phyloP scores from a whole-genome alignment of 1,284 basidiomycete species.

The Takashimella koratensis region DNA sequence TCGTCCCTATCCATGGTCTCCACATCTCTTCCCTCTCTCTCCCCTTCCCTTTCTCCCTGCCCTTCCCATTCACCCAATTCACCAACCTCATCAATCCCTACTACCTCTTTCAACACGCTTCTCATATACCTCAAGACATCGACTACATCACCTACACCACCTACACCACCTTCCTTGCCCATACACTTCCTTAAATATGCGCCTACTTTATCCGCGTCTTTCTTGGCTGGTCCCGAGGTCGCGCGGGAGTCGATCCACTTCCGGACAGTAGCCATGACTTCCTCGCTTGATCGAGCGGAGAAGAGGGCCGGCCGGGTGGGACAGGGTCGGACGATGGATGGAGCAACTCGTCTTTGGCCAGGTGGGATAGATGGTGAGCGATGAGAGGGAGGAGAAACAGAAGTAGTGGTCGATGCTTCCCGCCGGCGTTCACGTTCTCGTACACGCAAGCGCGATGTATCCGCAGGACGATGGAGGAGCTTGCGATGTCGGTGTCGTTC shows the following conservation, averaged over 20 bases:
- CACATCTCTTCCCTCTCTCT: no score
- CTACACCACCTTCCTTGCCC: slow-evolving; percentile 57
- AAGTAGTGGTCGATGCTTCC: slow-evolving; percentile 14
- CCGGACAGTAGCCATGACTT: slow-evolving; percentile 65
- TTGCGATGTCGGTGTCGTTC: slow-evolving; percentile 13
- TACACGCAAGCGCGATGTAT: slow-evolving; percentile 22
- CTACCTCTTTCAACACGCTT: slow-evolving; percentile 30
- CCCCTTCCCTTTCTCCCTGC: slow-evolving; percentile 41
- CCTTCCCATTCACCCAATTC: slow-evolving; percentile 4
- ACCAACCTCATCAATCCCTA: slow-evolving; percentile 6
- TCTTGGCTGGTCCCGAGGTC: slow-evolving; percentile 56
- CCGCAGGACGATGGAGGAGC: slow-evolving; percentile 49
- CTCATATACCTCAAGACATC: slow-evolving; percentile 73
- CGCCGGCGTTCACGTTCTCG: slow-evolving; percentile 9
- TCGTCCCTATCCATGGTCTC: slow-evolving; percentile 44
- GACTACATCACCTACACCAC: slow-evolving; percentile 63
- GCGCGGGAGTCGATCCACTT: slow-evolving; percentile 64
- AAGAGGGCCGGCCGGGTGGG: slow-evolving; percentile 56
- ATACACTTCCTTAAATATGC: slow-evolving; percentile 66
- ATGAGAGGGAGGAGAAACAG: slow-evolving; percentile 11
- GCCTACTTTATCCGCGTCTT: slow-evolving; percentile 67
- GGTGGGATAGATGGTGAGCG: slow-evolving; percentile 15
- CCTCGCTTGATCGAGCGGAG: slow-evolving; percentile 60
- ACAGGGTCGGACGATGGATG: slow-evolving; percentile 55
- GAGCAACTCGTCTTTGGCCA: slow-evolving; percentile 44